A percentile compares a stretch with the other conserved stretches of the same genome.
These are phyloP conservation scores for Pelargonium australe DNA, from an alignment of 441 rosid species.

Conservation along the genomic window DNA sequence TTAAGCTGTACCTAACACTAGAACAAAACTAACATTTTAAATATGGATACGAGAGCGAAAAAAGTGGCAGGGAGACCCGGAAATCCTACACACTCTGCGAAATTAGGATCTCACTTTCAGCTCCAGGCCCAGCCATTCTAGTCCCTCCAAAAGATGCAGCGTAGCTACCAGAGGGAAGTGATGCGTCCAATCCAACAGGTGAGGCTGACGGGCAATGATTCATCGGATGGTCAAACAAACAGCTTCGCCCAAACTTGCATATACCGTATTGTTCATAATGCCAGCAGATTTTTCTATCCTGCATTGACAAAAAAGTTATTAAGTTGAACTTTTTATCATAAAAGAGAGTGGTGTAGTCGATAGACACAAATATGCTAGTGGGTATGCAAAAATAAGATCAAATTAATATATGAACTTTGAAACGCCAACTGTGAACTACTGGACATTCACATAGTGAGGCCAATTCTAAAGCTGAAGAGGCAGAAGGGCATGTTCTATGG, in stretches of 20 bases:
- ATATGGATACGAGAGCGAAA: not conserved
- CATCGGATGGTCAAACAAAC: constrained; percentile 28
- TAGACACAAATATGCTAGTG: not conserved
- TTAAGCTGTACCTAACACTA: not conserved
- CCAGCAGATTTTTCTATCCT: constrained; percentile 25
- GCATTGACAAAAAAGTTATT: not conserved
- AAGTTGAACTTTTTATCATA: not conserved
- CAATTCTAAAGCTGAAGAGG: too few species aligned
- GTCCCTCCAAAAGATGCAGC: not conserved
- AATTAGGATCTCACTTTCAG: not conserved
- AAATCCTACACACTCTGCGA: not conserved
- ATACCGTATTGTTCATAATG: constrained; percentile 18
- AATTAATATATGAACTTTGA: not conserved
- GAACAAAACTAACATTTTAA: not conserved
- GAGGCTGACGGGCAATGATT: not conserved
- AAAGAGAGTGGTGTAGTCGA: not conserved
- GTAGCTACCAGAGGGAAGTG: not conserved
- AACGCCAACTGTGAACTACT: not conserved
- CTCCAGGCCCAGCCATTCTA: not conserved
- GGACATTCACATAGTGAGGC: not conserved
- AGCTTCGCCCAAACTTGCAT: constrained; percentile 26
- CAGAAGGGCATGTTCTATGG: not conserved
- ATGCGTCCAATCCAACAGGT: not conserved
- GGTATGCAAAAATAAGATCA: not conserved
- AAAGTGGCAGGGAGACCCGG: too few species aligned